Conservation (phyloP, 306 rosid genomes). For the Nissolia schottii region DNA sequence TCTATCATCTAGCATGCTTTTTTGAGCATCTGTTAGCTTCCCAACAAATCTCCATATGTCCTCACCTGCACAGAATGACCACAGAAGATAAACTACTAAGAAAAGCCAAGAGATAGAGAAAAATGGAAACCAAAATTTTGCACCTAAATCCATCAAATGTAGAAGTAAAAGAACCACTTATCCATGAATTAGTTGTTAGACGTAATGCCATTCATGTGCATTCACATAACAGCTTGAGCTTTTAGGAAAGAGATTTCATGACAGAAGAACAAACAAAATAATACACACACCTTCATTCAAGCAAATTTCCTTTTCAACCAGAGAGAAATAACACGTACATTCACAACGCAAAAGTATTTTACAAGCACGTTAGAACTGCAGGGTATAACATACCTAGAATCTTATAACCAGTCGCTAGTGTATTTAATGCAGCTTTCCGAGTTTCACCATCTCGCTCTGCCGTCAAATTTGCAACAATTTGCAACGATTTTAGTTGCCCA, state of each 20-base stretch:
- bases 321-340: neutral
- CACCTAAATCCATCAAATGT: neutral
- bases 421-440: conserved; percentile 94
- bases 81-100: conserved; percentile 3
- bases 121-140: conserved; percentile 1
- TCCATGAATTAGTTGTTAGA: neutral
- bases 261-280: conserved; percentile 3
- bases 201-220: neutral
- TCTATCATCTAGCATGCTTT: conserved; percentile 94
- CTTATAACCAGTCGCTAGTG: conserved; percentile 95
- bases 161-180: neutral
- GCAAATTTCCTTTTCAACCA: neutral
- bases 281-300: neutral
- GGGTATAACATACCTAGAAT: conserved; percentile 72
- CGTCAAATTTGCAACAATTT: conserved; percentile 93
- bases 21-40: conserved; percentile 95
- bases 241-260: neutral
- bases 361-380: neutral
- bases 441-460: conserved; percentile 95
- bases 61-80: conserved; percentile 52
- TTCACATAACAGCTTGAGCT: neutral
- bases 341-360: neutral
- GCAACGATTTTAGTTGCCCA: conserved; percentile 90
- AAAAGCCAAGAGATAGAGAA: neutral
- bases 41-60: conserved; percentile 98